A percentile compares a stretch with the other conserved stretches of the same genome.
Evolutionary conservation across 495 filamentous ascomycete genomes (phyloP).

Genomic region (Talaromyces thailandensis): DNA sequence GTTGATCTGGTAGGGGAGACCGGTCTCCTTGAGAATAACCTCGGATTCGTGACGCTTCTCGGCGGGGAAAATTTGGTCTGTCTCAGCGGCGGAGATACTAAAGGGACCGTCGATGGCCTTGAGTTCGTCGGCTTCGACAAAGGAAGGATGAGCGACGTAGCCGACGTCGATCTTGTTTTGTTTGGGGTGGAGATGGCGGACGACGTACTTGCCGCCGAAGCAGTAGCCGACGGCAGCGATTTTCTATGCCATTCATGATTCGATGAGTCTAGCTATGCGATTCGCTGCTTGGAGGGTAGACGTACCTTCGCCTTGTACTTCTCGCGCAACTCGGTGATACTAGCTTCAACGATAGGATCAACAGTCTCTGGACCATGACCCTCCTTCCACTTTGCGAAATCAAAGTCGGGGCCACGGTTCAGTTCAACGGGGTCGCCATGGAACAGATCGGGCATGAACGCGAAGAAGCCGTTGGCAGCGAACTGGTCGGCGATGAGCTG

Average conservation of each 20-base stretch:
- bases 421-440: constrained; percentile 53
- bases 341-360: constrained; percentile 52
- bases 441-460: constrained; percentile 70
- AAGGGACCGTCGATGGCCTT: constrained; percentile 60
- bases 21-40: constrained; percentile 49
- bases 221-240: constrained; percentile 52
- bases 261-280: too few species aligned
- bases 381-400: constrained; percentile 48
- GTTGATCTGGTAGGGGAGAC: constrained; percentile 70
- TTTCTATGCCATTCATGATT: not conserved
- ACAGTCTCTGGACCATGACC: constrained; percentile 50
- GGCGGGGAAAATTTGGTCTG: constrained; percentile 68
- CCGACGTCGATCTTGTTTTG: constrained; percentile 50
- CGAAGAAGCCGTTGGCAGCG: constrained; percentile 73
- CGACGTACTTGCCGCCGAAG: constrained; percentile 39
- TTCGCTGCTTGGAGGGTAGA: not conserved
- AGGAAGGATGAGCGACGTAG: constrained; percentile 68
- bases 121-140: constrained; percentile 70
- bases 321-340: constrained; percentile 1
- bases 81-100: constrained; percentile 67
- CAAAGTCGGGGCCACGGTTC: constrained; percentile 40
- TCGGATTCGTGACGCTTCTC: constrained; percentile 60
- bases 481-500: constrained; percentile 78
- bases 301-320: constrained; percentile 3
- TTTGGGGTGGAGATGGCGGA: constrained; percentile 31